Conservation (phyloP, 1,139 yeast species). For the Sugiyamaella paludigena region DNA sequence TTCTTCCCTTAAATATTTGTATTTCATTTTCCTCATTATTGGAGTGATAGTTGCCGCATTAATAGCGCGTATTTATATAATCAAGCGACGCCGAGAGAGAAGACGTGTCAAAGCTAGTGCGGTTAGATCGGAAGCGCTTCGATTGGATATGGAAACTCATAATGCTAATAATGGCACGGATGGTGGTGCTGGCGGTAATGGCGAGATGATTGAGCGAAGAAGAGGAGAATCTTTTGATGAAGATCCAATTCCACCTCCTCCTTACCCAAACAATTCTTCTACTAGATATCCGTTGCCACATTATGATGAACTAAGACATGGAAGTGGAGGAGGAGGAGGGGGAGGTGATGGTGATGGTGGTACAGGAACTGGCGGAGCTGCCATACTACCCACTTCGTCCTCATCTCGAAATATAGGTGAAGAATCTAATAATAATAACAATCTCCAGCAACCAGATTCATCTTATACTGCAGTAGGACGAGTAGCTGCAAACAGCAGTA, state of each 20-base stretch:
- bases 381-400: too few relatives aligned
- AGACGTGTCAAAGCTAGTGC: slow-evolving; percentile 22
- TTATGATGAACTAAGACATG: neutral
- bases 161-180: slow-evolving; percentile 5
- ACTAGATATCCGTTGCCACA: slow-evolving; percentile 12
- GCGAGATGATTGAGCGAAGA: slow-evolving; percentile 16
- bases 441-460: too few relatives aligned
- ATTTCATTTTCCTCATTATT: slow-evolving; percentile 29
- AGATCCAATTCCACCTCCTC: slow-evolving; percentile 27
- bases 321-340: neutral
- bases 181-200: slow-evolving; percentile 1
- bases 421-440: too few relatives aligned
- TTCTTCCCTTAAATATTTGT: slow-evolving; percentile 27
- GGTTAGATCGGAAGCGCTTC: slow-evolving; percentile 29
- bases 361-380: neutral
- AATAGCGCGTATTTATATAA: slow-evolving; percentile 24
- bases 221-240: slow-evolving; percentile 10
- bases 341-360: neutral
- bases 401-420: too few relatives aligned
- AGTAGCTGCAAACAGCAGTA: too few relatives aligned
- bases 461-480: too few relatives aligned
- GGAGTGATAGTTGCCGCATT: slow-evolving; percentile 29
- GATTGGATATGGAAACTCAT: slow-evolving; percentile 28
- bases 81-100: slow-evolving; percentile 27
- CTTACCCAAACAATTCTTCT: slow-evolving; percentile 24